Conservation (phyloP, 371 early-diverging fungal genomes). For the Nematocida sp. region DNA sequence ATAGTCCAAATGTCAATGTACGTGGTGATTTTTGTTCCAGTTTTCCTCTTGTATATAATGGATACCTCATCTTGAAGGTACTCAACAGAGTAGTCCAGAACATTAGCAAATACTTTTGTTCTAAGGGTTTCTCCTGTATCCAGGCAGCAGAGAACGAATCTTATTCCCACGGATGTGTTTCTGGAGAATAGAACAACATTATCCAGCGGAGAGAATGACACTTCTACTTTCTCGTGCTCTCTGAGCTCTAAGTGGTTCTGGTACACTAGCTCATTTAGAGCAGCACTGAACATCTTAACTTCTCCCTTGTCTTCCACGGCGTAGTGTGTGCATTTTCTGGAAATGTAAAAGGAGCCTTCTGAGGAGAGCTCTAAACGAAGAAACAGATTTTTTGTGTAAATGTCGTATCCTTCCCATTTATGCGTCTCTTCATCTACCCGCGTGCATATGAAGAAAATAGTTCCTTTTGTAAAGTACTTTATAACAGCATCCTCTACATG, state of each 20-base stretch:
- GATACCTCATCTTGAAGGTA: constrained; percentile 4
- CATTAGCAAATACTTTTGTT: constrained; percentile 29
- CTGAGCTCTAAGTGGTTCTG: neutral
- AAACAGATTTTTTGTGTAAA: constrained; percentile 28
- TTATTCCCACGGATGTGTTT: neutral
- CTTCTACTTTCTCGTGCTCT: constrained; percentile 25
- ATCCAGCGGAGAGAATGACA: constrained; percentile 21
- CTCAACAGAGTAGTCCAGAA: constrained; percentile 5
- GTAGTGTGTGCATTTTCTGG: constrained; percentile 17
- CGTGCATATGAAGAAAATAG: constrained; percentile 1
- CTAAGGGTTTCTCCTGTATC: constrained; percentile 3
- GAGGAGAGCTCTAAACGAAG: neutral
- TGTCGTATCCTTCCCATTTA: constrained; percentile 6
- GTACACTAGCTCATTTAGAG: neutral
- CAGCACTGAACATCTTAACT: neutral
- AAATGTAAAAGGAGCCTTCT: constrained; percentile 1
- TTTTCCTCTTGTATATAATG: constrained; percentile 2
- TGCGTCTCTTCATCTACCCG: neutral
- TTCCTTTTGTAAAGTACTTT: neutral
- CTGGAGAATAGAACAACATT: constrained; percentile 23
- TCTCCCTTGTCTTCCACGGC: neutral
- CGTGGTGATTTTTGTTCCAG: neutral
- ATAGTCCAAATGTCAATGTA: constrained; percentile 44
- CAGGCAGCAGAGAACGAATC: constrained; percentile 5
- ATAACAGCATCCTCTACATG: constrained; percentile 16